Evolutionary conservation across 2,329 filamentous ascomycete genomes (phyloP), one percentile per base, ranked within the genome.

Genomic region (Diaporthe vaccinii): DNA sequence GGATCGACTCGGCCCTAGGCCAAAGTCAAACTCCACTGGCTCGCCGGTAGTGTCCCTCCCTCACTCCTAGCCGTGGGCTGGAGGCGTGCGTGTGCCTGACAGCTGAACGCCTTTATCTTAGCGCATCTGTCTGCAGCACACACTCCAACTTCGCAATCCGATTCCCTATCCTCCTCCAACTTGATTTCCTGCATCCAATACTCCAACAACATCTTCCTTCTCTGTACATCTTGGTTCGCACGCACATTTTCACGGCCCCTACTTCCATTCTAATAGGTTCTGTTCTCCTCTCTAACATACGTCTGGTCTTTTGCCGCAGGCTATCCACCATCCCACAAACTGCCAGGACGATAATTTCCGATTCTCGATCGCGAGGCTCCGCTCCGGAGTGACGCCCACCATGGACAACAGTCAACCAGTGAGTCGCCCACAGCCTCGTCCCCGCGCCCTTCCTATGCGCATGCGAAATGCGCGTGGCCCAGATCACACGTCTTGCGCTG

Each of bases 41-140:
- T 73, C 39, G 69, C 22, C 65, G 49, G 65, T 69, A 69, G 65
- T 55, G 49, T 44, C 22, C 49, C 46, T 69, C 65, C 65, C 65
- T 53, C 34, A 53, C 25, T 69, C 41, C 49, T 31, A 39, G 49
- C 34, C 46, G 22, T 41, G 49, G 49, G 65, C 65, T 41, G 51
- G 25, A n/a, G 49, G 31, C 31, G 46, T 69, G 74, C 57, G 12
- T 22, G 65, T 67, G 74, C 62, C 25, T 76, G 74, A 76, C 74
- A 76, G 75, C 73, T 75, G 73, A 76, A 76, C n/a, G 58, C 55
- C 73, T 75, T 75, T 76, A 73, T 76, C 75, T 75, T 76, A 76
- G 75, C 75, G 75, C 75, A 67, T 17, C 44, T 73, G 68, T n/a
- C 44, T 73, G 68, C 74, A 65, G 53, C 70, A 58, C 62, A 75